These are phyloP conservation scores for Fusarium siculi DNA, from an alignment of 2,329 filamentous ascomycete species.

Conservation along the genomic window DNA sequence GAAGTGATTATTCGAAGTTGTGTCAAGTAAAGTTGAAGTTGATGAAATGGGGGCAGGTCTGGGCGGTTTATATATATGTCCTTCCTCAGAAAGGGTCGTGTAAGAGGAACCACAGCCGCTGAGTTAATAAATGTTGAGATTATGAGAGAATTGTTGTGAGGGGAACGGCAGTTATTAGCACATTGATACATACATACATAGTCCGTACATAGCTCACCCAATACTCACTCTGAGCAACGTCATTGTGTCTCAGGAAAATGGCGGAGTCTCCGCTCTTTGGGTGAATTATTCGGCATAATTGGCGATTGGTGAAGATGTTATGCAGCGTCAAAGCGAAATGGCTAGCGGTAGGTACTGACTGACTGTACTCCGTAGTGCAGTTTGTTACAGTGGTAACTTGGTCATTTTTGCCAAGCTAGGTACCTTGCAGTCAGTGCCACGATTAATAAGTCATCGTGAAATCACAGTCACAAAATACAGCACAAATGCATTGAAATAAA, in stretches of 20 bases:
- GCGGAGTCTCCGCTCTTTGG: conserved; percentile 30
- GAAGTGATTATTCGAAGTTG: background rate
- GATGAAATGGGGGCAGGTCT: background rate
- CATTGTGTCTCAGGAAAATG: conserved; percentile 18
- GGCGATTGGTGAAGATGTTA: conserved; percentile 7
- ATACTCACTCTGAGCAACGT: conserved; percentile 12
- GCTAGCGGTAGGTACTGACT: background rate
- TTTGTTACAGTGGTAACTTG: background rate
- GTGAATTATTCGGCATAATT: conserved; percentile 29
- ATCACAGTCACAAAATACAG: background rate
- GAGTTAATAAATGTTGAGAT: background rate
- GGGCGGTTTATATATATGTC: background rate
- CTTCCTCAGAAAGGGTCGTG: background rate
- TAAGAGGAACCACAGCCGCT: background rate
- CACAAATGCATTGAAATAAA: background rate
- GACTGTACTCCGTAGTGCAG: background rate
- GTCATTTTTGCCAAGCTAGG: background rate
- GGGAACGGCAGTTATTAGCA: conserved; percentile 5
- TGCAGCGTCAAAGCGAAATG: conserved; percentile 2
- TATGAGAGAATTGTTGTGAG: conserved; percentile 19
- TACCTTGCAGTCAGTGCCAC: background rate
- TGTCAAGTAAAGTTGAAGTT: background rate
- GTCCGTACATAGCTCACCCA: background rate
- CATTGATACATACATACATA: background rate
- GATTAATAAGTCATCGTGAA: background rate